These are phyloP conservation scores for Suillus bovinus DNA, from an alignment of 768 basidiomycete species.

Conservation along the genomic window DNA sequence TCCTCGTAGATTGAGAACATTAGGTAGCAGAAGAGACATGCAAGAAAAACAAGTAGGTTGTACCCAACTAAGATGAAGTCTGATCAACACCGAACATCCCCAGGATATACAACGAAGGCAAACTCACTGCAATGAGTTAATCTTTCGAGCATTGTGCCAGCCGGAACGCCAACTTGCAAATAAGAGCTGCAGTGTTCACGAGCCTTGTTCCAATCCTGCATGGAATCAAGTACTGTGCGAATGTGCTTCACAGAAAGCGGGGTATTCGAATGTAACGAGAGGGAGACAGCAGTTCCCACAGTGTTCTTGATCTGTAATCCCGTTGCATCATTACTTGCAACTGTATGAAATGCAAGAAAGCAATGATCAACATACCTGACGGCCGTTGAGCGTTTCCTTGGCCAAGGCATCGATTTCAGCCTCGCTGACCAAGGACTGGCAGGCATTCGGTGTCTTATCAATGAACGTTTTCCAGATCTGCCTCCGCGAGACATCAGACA, in stretches of 20 bases:
- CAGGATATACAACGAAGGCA: too few relatives aligned
- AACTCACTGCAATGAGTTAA: too few relatives aligned
- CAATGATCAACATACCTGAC: background rate
- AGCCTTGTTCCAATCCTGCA: background rate
- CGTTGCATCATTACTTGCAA: background rate
- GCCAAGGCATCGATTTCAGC: background rate
- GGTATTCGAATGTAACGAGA: background rate
- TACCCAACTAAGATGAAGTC: too few relatives aligned
- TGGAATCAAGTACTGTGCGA: background rate
- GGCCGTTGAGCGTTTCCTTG: background rate
- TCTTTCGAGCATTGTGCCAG: too few relatives aligned
- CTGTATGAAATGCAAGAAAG: background rate
- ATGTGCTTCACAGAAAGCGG: background rate
- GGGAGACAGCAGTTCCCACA: background rate
- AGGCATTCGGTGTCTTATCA: background rate
- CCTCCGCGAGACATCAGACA: constrained; percentile 22
- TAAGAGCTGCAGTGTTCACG: background rate
- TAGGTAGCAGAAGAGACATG: too few relatives aligned
- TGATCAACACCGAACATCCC: too few relatives aligned
- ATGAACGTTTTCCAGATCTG: constrained; percentile 4
- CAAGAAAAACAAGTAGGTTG: too few relatives aligned
- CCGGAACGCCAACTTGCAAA: background rate
- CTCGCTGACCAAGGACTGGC: background rate
- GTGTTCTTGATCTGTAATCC: background rate
- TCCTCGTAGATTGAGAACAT: too few relatives aligned